Conservation (phyloP, 1,284 basidiomycete species). For the Puccinia novopanici region DNA sequence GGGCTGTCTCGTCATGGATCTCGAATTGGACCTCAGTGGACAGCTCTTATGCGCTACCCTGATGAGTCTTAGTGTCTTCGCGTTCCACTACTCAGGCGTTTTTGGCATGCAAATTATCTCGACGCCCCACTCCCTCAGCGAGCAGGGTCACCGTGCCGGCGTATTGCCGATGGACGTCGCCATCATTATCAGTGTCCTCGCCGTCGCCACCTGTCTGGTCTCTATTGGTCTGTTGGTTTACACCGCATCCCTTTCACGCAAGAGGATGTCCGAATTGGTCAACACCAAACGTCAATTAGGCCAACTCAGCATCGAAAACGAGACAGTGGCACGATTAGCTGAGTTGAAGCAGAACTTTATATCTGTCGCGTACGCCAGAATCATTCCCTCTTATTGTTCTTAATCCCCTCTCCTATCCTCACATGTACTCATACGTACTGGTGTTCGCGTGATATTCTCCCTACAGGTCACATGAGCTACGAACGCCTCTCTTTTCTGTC, state of each 20-base stretch:
- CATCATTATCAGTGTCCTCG: constrained; percentile 52
- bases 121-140: background rate
- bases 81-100: constrained; percentile 24
- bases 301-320: constrained; percentile 52
- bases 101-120: constrained; percentile 22
- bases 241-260: constrained; percentile 52
- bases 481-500: constrained; percentile 53
- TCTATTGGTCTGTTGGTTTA: constrained; percentile 53
- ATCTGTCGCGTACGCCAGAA: constrained; percentile 52
- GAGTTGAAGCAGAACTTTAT: constrained; percentile 54
- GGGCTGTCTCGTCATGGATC: constrained; percentile 32
- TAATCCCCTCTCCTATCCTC: background rate
- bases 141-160: background rate
- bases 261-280: constrained; percentile 52
- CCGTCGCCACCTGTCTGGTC: constrained; percentile 52
- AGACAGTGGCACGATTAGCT: constrained; percentile 52
- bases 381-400: constrained; percentile 23
- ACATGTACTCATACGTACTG: background rate
- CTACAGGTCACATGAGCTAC: constrained; percentile 46
- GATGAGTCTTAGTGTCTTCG: constrained; percentile 32
- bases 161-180: constrained; percentile 39
- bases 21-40: constrained; percentile 29
- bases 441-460: background rate
- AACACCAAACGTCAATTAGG: constrained; percentile 52
- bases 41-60: constrained; percentile 44